Percentiles rank a stretch among this genome's conserved stretches.
Evolutionary conservation across 2,329 filamentous ascomycete genomes (phyloP).

Genomic region (Aureobasidium melanogenum): DNA sequence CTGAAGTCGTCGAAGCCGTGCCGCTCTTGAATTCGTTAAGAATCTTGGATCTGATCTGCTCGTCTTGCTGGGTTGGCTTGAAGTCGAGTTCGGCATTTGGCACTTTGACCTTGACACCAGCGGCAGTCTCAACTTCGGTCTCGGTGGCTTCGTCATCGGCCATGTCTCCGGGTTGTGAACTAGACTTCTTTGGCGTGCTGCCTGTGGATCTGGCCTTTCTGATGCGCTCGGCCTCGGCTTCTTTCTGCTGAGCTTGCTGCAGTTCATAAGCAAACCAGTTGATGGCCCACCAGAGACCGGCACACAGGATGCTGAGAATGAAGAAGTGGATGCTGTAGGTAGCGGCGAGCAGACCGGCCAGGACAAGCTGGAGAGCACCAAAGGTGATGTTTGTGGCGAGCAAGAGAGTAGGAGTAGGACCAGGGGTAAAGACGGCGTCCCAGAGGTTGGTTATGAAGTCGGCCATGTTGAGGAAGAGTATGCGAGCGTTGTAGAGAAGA

Average conservation of each 20-base stretch:
- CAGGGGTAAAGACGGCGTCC: slow-evolving; percentile 88
- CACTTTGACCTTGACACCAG: slow-evolving; percentile 11
- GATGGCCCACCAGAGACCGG: slow-evolving; percentile 81
- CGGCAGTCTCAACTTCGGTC: slow-evolving; percentile 30
- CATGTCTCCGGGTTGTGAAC: slow-evolving; percentile 32
- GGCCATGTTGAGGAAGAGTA: slow-evolving; percentile 24
- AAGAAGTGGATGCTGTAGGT: slow-evolving; percentile 87
- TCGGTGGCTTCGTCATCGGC: slow-evolving; percentile 40
- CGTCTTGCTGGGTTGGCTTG: slow-evolving; percentile 9
- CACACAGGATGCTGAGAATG: slow-evolving; percentile 69
- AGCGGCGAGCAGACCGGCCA: slow-evolving; percentile 64
- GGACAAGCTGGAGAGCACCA: slow-evolving; percentile 70
- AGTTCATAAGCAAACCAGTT: slow-evolving; percentile 88
- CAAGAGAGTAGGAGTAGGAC: slow-evolving; percentile 78
- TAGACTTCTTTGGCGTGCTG: slow-evolving; percentile 38
- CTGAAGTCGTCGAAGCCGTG: not conserved
- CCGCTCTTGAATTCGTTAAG: slow-evolving; percentile 13
- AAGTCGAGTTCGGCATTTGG: not conserved
- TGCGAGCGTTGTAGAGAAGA: not conserved
- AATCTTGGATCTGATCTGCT: slow-evolving; percentile 14
- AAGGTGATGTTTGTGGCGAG: slow-evolving; percentile 87
- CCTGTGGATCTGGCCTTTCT: slow-evolving; percentile 22
- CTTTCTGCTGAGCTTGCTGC: slow-evolving; percentile 35
- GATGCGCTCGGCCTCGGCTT: slow-evolving; percentile 42
- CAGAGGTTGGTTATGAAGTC: slow-evolving; percentile 66